phyloP scores from a whole-genome alignment of 2,329 filamentous ascomycete species.

The Akanthomyces uredinophilus region DNA sequence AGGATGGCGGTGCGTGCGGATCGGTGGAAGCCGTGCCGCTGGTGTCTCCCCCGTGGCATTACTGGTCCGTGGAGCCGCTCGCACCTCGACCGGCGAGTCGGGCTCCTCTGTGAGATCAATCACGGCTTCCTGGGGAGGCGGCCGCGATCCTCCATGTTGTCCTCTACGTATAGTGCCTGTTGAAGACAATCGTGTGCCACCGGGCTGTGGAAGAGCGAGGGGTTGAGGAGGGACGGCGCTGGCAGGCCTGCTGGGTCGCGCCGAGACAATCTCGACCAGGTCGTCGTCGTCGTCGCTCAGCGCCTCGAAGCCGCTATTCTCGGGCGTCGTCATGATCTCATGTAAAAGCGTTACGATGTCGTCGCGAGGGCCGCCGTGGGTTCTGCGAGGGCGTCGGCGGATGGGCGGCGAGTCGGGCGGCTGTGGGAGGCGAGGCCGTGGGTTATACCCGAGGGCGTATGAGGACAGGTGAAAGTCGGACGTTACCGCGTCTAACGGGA shows the following conservation, averaged over 20 bases:
- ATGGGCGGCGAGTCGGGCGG: not conserved
- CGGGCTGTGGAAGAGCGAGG: not conserved
- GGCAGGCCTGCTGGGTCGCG: constrained; percentile 3
- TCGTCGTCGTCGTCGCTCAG: constrained; percentile 27
- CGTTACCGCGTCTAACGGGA: not conserved
- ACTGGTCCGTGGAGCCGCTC: constrained; percentile 26
- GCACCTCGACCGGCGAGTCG: constrained; percentile 39
- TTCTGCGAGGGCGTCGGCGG: not conserved
- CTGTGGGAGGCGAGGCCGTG: not conserved
- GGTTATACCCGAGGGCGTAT: not conserved
- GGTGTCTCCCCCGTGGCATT: not conserved
- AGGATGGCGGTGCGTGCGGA: constrained; percentile 29
- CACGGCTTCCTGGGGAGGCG: constrained; percentile 25
- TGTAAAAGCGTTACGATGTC: not conserved
- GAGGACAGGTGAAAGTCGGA: not conserved
- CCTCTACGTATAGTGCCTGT: not conserved
- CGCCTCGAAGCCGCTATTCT: not conserved
- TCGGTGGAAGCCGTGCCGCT: not conserved
- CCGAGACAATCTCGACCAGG: constrained; percentile 27
- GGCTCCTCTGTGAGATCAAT: constrained; percentile 49
- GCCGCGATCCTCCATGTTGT: constrained; percentile 15
- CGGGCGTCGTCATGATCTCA: not conserved
- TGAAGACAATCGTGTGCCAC: not conserved
- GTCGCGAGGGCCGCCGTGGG: not conserved
- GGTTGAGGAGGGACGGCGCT: not conserved